A percentile compares a stretch with the other conserved stretches of the same genome.
phyloP scores from a whole-genome alignment of 805 yeast species.

The Hanseniaspora thailandica region DNA sequence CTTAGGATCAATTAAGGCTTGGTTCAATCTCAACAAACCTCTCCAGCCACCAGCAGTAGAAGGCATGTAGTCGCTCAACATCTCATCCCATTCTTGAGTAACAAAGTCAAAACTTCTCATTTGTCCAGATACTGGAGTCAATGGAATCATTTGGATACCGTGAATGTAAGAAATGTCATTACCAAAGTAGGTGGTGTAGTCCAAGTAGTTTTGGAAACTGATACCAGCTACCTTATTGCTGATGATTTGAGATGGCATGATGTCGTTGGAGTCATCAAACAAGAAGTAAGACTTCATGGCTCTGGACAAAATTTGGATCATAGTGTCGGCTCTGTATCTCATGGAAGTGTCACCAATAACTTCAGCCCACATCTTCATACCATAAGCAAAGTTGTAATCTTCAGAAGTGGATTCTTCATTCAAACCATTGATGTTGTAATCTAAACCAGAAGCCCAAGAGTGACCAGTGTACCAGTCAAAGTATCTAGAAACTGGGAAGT shows the following conservation, averaged over 20 bases:
- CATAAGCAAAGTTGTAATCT: conserved; percentile 59
- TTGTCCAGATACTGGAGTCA: conserved; percentile 49
- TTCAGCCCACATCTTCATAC: conserved; percentile 55
- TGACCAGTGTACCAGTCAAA: conserved; percentile 70
- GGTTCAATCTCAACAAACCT: conserved; percentile 36
- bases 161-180: conserved; percentile 51
- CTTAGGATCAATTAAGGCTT: conserved; percentile 35
- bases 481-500: conserved; percentile 52
- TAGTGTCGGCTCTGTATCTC: conserved; percentile 45
- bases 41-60: conserved; percentile 50
- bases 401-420: conserved; percentile 64
- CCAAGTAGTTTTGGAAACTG: conserved; percentile 58
- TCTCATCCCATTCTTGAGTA: conserved; percentile 48
- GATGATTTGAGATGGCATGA: conserved; percentile 31
- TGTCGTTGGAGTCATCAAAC: conserved; percentile 7
- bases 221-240: conserved; percentile 64
- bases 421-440: conserved; percentile 52
- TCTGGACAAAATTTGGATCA: conserved; percentile 46
- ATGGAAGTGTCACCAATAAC: conserved; percentile 42
- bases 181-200: conserved; percentile 66
- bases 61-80: conserved; percentile 33
- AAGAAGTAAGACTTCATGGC: conserved; percentile 33
- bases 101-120: conserved; percentile 44
- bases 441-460: conserved; percentile 63
- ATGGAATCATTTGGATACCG: conserved; percentile 70